Base-by-base conservation (phyloP, 306 rosid species). In the Lithocarpus polystachyus region DNA sequence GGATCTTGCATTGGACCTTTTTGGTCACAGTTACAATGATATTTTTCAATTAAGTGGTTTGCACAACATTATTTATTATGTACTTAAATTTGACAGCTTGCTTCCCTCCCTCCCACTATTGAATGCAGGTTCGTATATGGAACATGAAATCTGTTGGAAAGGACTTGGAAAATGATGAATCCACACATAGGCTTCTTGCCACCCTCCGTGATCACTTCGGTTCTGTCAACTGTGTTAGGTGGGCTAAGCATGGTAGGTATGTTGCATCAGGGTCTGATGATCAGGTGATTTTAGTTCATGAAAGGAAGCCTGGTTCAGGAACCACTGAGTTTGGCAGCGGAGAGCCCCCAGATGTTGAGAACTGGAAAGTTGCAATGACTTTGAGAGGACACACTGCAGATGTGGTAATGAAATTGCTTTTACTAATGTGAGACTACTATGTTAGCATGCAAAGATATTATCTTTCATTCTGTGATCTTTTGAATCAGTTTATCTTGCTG, bases 241-340 rank as follows among this genome's bases (percentile, higher is more conserved):
- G 99, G 99, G 98, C 98, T 14, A 95, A 90, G 81, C 97, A 96
- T 52, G 98, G 99, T 37, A 92, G 90, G 45, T 93, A 72, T 83
- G 85, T 96, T 75, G 99, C 99, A 10, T 93, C 99, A 15, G 99
- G 99, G 28, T 96, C 99, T 28, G 99, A 95, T 79, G 99, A 96
- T 82, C 99, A 96, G 86, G 97, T 79, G 56, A 96, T 96, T 88
- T 81, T 91, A 76, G 78, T 96, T 77, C 99, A 96, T 54, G 99
- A 96, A 86, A 91, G 98, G 80, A 96, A 96, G 89, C 94, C 98
- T 86, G 99, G 99, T 83, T 95, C 98, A 5, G 99, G 99, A 82
- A 95, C 97, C 81, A 93, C 99, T 0, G 99, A 95, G 75, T 95
- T 95, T 81, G 99, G 99, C 61, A 91, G 99, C 51, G 99, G 99